Percentiles rank a stretch among this genome's conserved stretches.
Conservation (phyloP, 1,284 basidiomycete genomes). For the Ceratobasidium theobromae region DNA sequence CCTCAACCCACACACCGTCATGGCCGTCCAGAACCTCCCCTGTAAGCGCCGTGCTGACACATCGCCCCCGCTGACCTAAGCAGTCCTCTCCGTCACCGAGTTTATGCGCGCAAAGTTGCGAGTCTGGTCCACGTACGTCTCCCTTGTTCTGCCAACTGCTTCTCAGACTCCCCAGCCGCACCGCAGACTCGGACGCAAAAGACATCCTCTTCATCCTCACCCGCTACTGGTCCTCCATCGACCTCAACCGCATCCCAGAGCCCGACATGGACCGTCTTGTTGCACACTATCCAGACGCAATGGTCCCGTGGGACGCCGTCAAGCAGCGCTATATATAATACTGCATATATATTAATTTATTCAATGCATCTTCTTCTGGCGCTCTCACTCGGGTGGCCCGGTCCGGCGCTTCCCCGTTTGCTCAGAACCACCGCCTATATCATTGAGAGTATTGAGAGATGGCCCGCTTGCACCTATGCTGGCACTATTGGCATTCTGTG, state of each 20-base stretch:
- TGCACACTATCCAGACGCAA: constrained; percentile 48
- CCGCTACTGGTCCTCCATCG: constrained; percentile 72
- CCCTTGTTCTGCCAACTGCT: constrained; percentile 30
- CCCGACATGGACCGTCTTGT: constrained; percentile 76
- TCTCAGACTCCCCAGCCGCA: background rate
- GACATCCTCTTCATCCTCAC: constrained; percentile 67
- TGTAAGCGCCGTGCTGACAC: background rate
- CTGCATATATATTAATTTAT: no score
- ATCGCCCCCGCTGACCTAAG: constrained; percentile 28
- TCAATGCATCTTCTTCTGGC: no score
- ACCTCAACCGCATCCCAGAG: constrained; percentile 77
- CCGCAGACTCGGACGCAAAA: constrained; percentile 58
- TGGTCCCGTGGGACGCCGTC: constrained; percentile 9
- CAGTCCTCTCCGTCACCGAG: constrained; percentile 31
- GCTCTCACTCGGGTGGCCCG: no score
- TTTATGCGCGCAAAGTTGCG: constrained; percentile 32
- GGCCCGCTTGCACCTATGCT: no score
- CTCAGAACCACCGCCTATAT: no score
- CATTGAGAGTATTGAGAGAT: no score
- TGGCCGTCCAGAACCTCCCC: constrained; percentile 21
- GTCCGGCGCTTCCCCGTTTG: no score
- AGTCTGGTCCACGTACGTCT: constrained; percentile 68
- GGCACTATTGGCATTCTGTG: no score
- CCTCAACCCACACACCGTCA: constrained; percentile 49
- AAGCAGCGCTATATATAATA: constrained; percentile 19